Conservation (phyloP, 345 rosid genomes). For the Arabidopsis arenosa region DNA sequence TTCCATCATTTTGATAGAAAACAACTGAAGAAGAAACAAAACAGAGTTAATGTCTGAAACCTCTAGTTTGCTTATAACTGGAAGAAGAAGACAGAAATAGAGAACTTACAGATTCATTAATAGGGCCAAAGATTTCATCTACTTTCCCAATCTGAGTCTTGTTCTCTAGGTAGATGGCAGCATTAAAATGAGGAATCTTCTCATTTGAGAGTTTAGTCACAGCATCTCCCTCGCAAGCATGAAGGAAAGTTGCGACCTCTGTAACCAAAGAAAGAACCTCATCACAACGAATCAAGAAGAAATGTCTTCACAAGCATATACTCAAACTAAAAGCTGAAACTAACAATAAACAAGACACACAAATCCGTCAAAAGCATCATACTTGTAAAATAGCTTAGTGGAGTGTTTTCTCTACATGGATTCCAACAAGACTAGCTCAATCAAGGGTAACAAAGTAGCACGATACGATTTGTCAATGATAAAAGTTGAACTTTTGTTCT, state of each 20-base stretch:
- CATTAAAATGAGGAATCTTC: conserved; percentile 87
- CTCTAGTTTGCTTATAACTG: background rate
- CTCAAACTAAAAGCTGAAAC: background rate
- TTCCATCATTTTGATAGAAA: conserved; percentile 93
- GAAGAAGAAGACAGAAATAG: background rate
- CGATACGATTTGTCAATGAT: background rate
- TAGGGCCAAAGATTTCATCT: conserved; percentile 95
- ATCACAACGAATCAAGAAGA: conserved; percentile 59
- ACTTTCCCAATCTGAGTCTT: conserved; percentile 94
- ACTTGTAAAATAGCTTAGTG: conserved; percentile 1
- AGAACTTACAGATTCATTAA: conserved; percentile 83
- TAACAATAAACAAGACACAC: background rate
- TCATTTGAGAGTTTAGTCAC: conserved; percentile 83
- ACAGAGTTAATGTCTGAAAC: conserved; percentile 29
- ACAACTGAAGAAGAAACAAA: conserved; percentile 56
- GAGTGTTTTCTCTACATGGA: background rate
- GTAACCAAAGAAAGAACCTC: conserved; percentile 51
- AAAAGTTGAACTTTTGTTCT: background rate
- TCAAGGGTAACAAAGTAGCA: background rate
- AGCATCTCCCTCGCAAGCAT: conserved; percentile 97
- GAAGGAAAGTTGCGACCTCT: conserved; percentile 86
- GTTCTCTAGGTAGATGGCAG: conserved; percentile 81
- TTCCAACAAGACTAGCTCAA: background rate
- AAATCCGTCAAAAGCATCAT: conserved; percentile 4
- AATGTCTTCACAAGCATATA: background rate